Conservation (phyloP, 345 rosid genomes). For the Rhizophora mangle region DNA sequence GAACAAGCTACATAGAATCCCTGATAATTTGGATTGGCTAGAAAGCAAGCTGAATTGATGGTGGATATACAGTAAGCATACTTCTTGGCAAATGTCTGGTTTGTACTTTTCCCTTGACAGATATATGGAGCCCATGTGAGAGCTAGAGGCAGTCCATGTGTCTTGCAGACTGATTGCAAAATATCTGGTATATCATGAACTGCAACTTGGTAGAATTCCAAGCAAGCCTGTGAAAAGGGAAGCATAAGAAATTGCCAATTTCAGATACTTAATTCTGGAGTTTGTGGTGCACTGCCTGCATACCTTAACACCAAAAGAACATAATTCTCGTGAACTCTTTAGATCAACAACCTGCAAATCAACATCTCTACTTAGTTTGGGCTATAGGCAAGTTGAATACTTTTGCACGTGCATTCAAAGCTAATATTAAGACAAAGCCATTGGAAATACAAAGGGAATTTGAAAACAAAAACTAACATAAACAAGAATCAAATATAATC, state of each 20-base stretch:
- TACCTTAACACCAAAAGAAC: constrained; percentile 48
- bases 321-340: constrained; percentile 50
- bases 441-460: neutral
- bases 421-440: constrained; percentile 24
- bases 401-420: too few species aligned
- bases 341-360: constrained; percentile 72
- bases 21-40: constrained; percentile 36
- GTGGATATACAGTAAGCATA: constrained; percentile 52
- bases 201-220: constrained; percentile 38
- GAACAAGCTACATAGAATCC: constrained; percentile 70
- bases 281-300: constrained; percentile 14
- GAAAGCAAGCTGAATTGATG: constrained; percentile 55
- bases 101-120: constrained; percentile 50
- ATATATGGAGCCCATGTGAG: constrained; percentile 68
- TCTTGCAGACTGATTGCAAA: constrained; percentile 50
- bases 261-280: constrained; percentile 2
- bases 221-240: constrained; percentile 45
- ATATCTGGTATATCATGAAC: constrained; percentile 47
- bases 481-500: neutral
- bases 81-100: constrained; percentile 50
- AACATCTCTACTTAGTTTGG: constrained; percentile 14
- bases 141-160: constrained; percentile 63
- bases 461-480: neutral
- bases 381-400: constrained; percentile 10
- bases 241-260: constrained; percentile 20